These are phyloP conservation scores for Yamadazyma dendronema DNA, from an alignment of 1,139 yeast genomes.

Conservation along the genomic window DNA sequence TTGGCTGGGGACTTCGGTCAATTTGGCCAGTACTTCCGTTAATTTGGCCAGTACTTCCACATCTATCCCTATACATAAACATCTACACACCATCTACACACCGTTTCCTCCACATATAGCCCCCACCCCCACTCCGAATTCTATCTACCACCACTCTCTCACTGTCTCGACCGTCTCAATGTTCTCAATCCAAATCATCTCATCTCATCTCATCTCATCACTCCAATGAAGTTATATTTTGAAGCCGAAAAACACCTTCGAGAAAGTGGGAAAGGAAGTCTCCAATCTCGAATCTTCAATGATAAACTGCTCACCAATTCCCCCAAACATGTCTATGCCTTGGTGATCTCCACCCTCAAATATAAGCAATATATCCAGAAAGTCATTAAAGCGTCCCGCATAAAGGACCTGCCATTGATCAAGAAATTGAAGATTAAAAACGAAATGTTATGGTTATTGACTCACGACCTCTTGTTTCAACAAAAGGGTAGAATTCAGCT, in stretches of 20 bases:
- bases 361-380: slow-evolving; percentile 61
- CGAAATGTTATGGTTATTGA: slow-evolving; percentile 58
- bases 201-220: neutral
- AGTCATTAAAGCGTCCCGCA: slow-evolving; percentile 63
- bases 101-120: no score
- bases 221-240: slow-evolving; percentile 64
- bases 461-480: slow-evolving; percentile 79
- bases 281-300: slow-evolving; percentile 67
- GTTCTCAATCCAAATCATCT: neutral
- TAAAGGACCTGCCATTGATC: slow-evolving; percentile 43
- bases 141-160: no score
- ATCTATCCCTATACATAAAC: no score
- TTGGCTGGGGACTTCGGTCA: no score
- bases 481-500: slow-evolving; percentile 81
- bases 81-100: no score
- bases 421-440: slow-evolving; percentile 41
- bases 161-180: no score
- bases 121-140: no score
- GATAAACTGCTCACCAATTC: slow-evolving; percentile 30
- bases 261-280: slow-evolving; percentile 30
- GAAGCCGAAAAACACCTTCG: slow-evolving; percentile 54
- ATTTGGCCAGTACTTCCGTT: no score
- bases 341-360: slow-evolving; percentile 73
- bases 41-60: no score
- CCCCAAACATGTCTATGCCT: slow-evolving; percentile 83